Conservation (phyloP, 805 yeast genomes). For the Saccharomycopsis sp. region DNA sequence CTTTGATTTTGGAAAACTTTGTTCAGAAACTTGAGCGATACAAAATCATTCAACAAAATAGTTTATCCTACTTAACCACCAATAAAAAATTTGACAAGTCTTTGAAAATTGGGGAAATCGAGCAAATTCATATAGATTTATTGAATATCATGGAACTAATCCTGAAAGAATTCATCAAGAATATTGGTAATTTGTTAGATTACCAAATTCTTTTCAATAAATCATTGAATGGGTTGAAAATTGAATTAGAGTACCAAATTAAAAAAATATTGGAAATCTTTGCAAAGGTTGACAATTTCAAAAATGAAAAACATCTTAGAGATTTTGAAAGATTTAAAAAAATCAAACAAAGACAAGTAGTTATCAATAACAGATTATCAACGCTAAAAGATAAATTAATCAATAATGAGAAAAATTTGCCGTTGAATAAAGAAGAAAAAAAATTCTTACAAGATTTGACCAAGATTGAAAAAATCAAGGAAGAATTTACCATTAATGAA, state of each 20-base stretch:
- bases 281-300: background rate
- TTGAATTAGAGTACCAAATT: constrained; percentile 13
- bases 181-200: constrained; percentile 2
- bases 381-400: too few relatives aligned
- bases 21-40: background rate
- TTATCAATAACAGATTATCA: too few relatives aligned
- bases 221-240: constrained; percentile 1
- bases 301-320: too few relatives aligned
- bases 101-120: background rate
- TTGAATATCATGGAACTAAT: constrained; percentile 3
- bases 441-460: too few relatives aligned
- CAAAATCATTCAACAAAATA: background rate
- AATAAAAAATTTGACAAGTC: background rate
- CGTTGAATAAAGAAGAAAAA: too few relatives aligned
- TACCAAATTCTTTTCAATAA: constrained; percentile 7
- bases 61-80: background rate
- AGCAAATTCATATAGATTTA: constrained; percentile 4
- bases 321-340: too few relatives aligned
- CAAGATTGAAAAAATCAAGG: too few relatives aligned
- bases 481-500: too few relatives aligned
- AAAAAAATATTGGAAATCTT: constrained; percentile 2
- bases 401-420: too few relatives aligned
- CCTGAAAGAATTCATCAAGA: background rate
- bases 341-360: too few relatives aligned
- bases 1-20: constrained; percentile 2